Percentiles rank a stretch among this genome's conserved stretches.
phyloP scores from a whole-genome alignment of 2,329 filamentous ascomycete genomes.

The Botrytis cinerea region DNA sequence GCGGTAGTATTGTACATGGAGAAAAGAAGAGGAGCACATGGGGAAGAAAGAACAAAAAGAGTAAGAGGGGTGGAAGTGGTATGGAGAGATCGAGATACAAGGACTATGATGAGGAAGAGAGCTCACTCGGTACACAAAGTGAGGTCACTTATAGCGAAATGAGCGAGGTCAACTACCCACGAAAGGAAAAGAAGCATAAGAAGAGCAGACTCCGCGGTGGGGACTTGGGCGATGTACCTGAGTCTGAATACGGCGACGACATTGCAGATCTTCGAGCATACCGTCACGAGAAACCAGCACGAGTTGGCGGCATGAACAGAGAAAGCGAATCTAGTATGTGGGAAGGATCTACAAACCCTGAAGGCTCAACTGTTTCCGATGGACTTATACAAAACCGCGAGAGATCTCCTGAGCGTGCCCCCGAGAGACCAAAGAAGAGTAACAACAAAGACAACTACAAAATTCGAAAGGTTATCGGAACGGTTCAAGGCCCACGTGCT shows the following conservation, averaged over 20 bases:
- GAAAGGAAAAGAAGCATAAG: slow-evolving; percentile 33
- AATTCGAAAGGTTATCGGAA: slow-evolving; percentile 39
- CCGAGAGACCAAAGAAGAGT: slow-evolving; percentile 42
- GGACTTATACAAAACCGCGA: slow-evolving; percentile 62
- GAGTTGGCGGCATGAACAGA: slow-evolving; percentile 87
- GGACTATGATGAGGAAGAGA: slow-evolving; percentile 38
- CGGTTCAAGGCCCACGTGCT: slow-evolving; percentile 19
- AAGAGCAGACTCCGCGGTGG: slow-evolving; percentile 43
- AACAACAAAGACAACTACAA: slow-evolving; percentile 34
- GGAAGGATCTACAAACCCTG: slow-evolving; percentile 70
- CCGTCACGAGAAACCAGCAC: slow-evolving; percentile 80
- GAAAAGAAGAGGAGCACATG: slow-evolving; percentile 52
- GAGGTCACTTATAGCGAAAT: slow-evolving; percentile 34
- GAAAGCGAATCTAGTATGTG: slow-evolving; percentile 76
- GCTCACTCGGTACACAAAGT: slow-evolving; percentile 28
- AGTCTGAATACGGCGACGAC: slow-evolving; percentile 53
- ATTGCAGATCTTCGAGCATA: slow-evolving; percentile 74
- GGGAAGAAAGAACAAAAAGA: slow-evolving; percentile 46
- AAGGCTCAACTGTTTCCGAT: slow-evolving; percentile 43
- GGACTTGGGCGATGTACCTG: slow-evolving; percentile 27
- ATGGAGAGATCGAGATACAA: slow-evolving; percentile 37
- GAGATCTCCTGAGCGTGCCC: slow-evolving; percentile 57
- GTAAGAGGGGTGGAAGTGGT: slow-evolving; percentile 31
- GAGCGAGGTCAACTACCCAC: slow-evolving; percentile 36
- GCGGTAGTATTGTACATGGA: slow-evolving; percentile 78